phyloP scores from a whole-genome alignment of 2,329 filamentous ascomycete genomes.

The Fusarium veterinarium region DNA sequence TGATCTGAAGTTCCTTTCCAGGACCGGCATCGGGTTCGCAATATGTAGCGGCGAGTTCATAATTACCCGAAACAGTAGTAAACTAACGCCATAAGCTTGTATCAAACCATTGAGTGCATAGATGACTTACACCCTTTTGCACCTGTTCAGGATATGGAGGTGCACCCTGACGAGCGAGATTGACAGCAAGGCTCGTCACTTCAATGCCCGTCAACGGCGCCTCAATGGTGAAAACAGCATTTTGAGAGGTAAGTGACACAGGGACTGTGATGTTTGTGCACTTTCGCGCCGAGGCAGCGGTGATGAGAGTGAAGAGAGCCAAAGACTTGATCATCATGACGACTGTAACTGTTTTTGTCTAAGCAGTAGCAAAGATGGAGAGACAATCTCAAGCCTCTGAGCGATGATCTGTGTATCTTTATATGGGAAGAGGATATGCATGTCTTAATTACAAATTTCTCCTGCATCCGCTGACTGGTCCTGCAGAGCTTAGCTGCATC shows the following conservation, averaged over 20 bases:
- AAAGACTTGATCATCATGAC: conserved; percentile 38
- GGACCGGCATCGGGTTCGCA: conserved; percentile 65
- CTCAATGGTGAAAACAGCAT: conserved; percentile 63
- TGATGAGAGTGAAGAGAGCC: conserved; percentile 41
- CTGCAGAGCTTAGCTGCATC: conserved; percentile 3
- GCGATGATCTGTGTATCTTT: conserved; percentile 15
- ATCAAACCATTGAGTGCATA: not conserved
- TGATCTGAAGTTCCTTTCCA: conserved; percentile 52
- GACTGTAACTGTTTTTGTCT: not conserved
- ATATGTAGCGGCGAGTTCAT: conserved; percentile 70
- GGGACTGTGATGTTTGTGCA: conserved; percentile 66
- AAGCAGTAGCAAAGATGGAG: not conserved
- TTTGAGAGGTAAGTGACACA: conserved; percentile 64
- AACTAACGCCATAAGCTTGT: conserved; percentile 51
- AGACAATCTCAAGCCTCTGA: not conserved
- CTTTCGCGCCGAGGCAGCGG: conserved; percentile 49
- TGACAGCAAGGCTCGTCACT: conserved; percentile 65
- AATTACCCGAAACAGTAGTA: conserved; percentile 62
- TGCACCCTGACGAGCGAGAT: conserved; percentile 59
- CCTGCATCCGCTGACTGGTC: conserved; percentile 15
- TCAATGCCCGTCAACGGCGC: conserved; percentile 65
- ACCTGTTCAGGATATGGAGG: conserved; percentile 59
- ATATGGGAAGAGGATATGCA: conserved; percentile 24
- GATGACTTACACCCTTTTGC: conserved; percentile 55
- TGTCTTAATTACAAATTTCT: conserved; percentile 28